Base-by-base conservation (phyloP, 306 rosid species). In the Corylus americana region DNA sequence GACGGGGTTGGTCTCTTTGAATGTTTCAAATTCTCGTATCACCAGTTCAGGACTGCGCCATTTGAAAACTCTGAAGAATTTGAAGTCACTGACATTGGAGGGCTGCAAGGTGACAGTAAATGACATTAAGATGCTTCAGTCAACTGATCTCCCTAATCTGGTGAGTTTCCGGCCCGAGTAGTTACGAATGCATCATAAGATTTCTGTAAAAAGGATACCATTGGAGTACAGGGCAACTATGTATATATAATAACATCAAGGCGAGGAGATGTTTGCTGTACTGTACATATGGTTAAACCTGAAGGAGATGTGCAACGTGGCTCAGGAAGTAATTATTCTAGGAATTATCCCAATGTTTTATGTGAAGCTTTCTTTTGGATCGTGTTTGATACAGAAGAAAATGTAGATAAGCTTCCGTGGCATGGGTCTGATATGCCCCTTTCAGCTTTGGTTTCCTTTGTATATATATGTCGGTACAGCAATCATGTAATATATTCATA, bases 131-230 rank as follows among this genome's bases (percentile, higher is more conserved):
- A 93, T 86, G 89, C 91, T 95, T 78, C 92, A 86, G 80, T 84
- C 74, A 25, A 87, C 70, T 14, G 79, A 92, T 87, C 97, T 95
- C 70, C 98, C 93, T 1, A 85, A 95, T 78, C 86, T 95, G 80
- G 91, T 91, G 45, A 95, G 91, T 90, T 92, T 91, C 88, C 90
- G 98, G 31, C 98, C 98, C 0, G 97, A 89, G 85, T 91, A 91
- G 83, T 61, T 44, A 5, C 42, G 71, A 62, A 71, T 59, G 51
- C 7, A 3, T 78, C 61, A 68, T 55, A 51, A 39, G 70, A 45
- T 54, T 25, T 48, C 44, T 70, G 49, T 78, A 73, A 76, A 69
- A 37, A 59, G 76, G 76, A 20, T 42, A 37, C 70, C 1, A 11
- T n/a, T 71, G 58, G 75, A 7, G 42, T 71, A 16, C 13, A 6